Evolutionary conservation across 129 eudicot genomes (phyloP).

Genomic region (Chrysanthemum lavandulifolium): DNA sequence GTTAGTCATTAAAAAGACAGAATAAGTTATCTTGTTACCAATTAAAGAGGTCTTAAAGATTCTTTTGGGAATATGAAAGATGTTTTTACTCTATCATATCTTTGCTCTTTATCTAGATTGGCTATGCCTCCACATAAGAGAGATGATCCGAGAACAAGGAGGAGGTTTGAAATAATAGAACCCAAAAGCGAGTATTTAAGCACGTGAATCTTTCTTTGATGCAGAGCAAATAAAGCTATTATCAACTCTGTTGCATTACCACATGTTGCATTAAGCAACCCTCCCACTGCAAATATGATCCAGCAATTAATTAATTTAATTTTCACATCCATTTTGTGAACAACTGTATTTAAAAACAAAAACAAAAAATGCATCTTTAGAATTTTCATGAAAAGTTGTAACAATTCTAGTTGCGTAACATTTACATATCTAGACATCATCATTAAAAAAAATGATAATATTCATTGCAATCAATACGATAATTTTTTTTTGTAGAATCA

Average conservation of each 20-base stretch:
- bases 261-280: conserved; percentile 92
- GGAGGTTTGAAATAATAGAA: conserved; percentile 86
- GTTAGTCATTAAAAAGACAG: conserved; percentile 22
- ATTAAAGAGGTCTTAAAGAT: background rate
- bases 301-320: background rate
- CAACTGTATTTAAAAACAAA: background rate
- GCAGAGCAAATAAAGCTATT: conserved; percentile 74
- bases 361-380: too few species aligned
- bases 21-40: background rate
- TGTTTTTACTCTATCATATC: conserved; percentile 59
- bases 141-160: conserved; percentile 86
- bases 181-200: conserved; percentile 84
- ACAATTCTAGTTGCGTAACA: too few species aligned
- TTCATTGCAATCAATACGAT: too few species aligned
- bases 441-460: too few species aligned
- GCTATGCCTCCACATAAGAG: conserved; percentile 85
- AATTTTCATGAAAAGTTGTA: too few species aligned
- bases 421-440: too few species aligned
- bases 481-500: too few species aligned
- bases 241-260: conserved; percentile 96
- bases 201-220: conserved; percentile 61
- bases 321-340: too few species aligned
- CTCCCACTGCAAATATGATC: conserved; percentile 63
- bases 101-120: conserved; percentile 64
- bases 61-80: background rate